Conservation (phyloP, 495 filamentous ascomycete genomes). For the Cairneyella variabilis region DNA sequence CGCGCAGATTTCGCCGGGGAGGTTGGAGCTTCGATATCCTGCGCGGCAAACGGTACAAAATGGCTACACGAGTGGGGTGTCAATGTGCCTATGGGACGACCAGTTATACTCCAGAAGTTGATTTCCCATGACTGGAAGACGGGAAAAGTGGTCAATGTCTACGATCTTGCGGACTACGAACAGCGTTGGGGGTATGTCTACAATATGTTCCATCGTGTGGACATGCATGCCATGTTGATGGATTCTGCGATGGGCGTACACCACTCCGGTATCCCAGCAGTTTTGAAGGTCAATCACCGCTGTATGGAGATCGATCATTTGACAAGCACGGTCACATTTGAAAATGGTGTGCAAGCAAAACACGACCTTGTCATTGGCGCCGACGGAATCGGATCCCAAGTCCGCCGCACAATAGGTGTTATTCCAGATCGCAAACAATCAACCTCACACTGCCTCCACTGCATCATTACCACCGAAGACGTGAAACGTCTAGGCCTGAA, state of each 20-base stretch:
- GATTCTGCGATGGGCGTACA: conserved; percentile 40
- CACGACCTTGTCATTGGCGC: conserved; percentile 56
- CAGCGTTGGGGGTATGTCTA: conserved; percentile 44
- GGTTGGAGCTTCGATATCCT: conserved; percentile 55
- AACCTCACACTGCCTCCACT: conserved; percentile 41
- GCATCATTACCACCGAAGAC: conserved; percentile 36
- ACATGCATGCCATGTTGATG: conserved; percentile 53
- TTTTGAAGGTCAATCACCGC: conserved; percentile 40
- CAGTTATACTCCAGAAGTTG: conserved; percentile 33
- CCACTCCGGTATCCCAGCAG: conserved; percentile 40
- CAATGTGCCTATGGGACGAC: conserved; percentile 26
- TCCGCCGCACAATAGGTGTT: conserved; percentile 32
- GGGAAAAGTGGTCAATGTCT: conserved; percentile 34
- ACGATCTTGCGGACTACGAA: conserved; percentile 40
- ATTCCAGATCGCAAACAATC: conserved; percentile 42
- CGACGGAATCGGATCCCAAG: conserved; percentile 38
- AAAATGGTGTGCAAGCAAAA: conserved; percentile 47
- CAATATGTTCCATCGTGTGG: conserved; percentile 53
- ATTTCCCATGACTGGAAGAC: conserved; percentile 39
- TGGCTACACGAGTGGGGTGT: conserved; percentile 45
- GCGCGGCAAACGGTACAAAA: conserved; percentile 51
- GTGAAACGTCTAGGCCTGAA: conserved; percentile 13
- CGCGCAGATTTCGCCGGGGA: conserved; percentile 48
- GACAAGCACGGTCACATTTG: conserved; percentile 44
- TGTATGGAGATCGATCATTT: conserved; percentile 53